These are phyloP conservation scores for Phyllostachys edulis DNA, from an alignment of 176 grass and related monocot genomes.

Conservation along the genomic window DNA sequence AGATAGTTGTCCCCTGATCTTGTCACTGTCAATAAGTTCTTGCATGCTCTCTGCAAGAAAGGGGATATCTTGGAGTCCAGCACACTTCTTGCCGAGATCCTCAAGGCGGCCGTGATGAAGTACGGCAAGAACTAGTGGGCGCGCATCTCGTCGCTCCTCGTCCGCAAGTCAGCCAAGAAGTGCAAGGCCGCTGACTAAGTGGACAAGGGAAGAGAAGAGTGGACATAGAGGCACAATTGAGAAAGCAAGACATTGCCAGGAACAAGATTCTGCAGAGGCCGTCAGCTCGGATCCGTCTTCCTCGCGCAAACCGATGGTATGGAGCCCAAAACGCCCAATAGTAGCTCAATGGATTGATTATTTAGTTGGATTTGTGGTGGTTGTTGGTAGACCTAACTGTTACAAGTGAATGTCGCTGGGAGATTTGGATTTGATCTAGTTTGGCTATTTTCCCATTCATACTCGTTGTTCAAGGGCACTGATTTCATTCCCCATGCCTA, in stretches of 20 bases:
- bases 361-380: background rate
- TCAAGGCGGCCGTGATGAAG: conserved; percentile 81
- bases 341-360: background rate
- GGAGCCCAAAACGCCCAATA: background rate
- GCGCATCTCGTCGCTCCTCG: conserved; percentile 74
- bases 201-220: no score
- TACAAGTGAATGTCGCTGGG: background rate
- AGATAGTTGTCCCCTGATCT: conserved; percentile 41
- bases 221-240: no score
- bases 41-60: conserved; percentile 77
- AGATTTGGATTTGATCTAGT: background rate
- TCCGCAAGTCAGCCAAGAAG: conserved; percentile 83
- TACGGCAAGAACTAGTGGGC: conserved; percentile 86
- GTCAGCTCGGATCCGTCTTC: background rate
- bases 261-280: no score
- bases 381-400: background rate
- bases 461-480: background rate
- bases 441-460: background rate
- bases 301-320: background rate
- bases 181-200: conserved; percentile 45
- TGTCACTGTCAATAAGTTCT: conserved; percentile 71
- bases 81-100: conserved; percentile 70
- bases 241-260: no score
- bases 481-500: background rate
- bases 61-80: conserved; percentile 60